Evolutionary conservation across 1,284 basidiomycete genomes (phyloP).

Genomic region (Wolfiporia cocos): DNA sequence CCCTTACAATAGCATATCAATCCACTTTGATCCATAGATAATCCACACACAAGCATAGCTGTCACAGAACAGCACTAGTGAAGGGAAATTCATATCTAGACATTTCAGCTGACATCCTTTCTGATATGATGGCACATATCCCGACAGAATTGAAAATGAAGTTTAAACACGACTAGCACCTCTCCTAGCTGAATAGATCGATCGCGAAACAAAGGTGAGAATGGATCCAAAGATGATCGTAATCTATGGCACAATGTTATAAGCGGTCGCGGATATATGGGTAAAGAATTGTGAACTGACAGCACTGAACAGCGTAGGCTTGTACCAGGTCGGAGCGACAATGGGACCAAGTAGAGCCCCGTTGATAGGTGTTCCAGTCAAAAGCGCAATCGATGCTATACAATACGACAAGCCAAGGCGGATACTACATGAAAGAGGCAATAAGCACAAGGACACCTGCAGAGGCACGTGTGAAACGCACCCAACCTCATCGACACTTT

Average conservation of each 20-base stretch:
- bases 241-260: neutral
- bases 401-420: conserved; percentile 4
- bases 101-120: no score
- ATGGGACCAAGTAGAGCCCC: conserved; percentile 8
- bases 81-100: no score
- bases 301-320: conserved; percentile 4
- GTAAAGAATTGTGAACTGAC: neutral
- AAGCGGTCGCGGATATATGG: neutral
- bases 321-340: conserved; percentile 1
- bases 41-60: no score
- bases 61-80: no score
- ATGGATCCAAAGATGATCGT: neutral
- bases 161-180: neutral
- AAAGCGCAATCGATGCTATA: neutral
- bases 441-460: neutral
- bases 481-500: conserved; percentile 1
- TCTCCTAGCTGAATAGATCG: neutral
- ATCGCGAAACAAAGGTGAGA: neutral
- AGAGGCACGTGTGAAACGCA: neutral
- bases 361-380: conserved; percentile 7
- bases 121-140: no score
- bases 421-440: neutral
- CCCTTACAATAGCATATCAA: no score
- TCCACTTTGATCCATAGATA: no score
- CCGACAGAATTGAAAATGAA: no score